A percentile compares a stretch with the other conserved stretches of the same genome.
Evolutionary conservation across 345 rosid genomes (phyloP).

Genomic region (Syzygium aqueum): DNA sequence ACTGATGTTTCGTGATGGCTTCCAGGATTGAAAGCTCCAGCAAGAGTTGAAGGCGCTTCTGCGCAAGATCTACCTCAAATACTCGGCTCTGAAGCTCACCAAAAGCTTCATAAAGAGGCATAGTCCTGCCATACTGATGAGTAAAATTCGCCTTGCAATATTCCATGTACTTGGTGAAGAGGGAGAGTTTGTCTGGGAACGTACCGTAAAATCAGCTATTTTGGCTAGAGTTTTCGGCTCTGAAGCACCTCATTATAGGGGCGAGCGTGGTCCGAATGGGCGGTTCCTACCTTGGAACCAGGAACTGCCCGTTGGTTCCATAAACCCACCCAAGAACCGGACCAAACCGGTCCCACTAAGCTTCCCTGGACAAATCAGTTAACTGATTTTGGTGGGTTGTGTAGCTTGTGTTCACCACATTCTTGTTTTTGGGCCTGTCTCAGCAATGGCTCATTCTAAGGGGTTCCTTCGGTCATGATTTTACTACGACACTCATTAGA

Average conservation of each 20-base stretch:
- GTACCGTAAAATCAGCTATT: slow-evolving; percentile 48
- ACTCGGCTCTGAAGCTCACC: slow-evolving; percentile 93
- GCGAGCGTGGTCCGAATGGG: not conserved
- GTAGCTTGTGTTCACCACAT: too few species aligned
- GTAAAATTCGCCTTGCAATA: slow-evolving; percentile 58
- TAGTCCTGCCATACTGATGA: slow-evolving; percentile 56
- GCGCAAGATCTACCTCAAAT: slow-evolving; percentile 92
- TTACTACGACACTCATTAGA: too few species aligned
- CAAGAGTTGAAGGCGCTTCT: slow-evolving; percentile 71
- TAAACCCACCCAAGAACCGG: too few species aligned
- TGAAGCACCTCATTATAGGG: not conserved
- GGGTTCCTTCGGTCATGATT: too few species aligned
- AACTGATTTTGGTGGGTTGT: too few species aligned
- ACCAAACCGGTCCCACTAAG: too few species aligned
- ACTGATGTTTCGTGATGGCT: slow-evolving; percentile 64
- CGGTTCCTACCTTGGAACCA: not conserved
- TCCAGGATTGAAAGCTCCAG: slow-evolving; percentile 56
- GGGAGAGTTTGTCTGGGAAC: slow-evolving; percentile 34
- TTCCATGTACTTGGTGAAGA: slow-evolving; percentile 32
- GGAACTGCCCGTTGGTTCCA: too few species aligned
- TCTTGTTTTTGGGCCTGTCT: too few species aligned
- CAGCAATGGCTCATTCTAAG: too few species aligned
- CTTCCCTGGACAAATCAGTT: too few species aligned
- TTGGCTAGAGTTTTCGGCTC: slow-evolving; percentile 33
- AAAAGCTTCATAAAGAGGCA: slow-evolving; percentile 84